A percentile compares a stretch with the other conserved stretches of the same genome.
Conservation (phyloP, 2,329 filamentous ascomycete species). For the Ophiocordyceps robertsii region DNA sequence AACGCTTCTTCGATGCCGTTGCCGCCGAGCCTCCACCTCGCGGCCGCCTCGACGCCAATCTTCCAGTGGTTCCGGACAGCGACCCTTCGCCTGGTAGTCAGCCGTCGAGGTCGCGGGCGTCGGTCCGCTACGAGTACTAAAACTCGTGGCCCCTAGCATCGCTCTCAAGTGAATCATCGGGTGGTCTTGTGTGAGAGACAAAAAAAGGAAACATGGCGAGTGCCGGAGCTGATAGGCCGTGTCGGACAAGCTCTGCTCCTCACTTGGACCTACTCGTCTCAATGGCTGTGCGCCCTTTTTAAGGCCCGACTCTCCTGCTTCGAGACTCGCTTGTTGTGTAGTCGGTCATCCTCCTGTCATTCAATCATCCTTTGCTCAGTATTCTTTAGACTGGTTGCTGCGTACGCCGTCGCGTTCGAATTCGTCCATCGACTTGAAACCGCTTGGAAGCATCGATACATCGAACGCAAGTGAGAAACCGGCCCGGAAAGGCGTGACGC, state of each 20-base stretch:
- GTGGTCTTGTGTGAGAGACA: constrained; percentile 4
- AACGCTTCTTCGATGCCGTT: no score
- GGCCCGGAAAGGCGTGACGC: not conserved
- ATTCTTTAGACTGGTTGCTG: not conserved
- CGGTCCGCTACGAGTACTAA: not conserved
- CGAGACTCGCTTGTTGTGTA: not conserved
- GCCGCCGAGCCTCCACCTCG: no score
- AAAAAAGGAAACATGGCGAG: constrained; percentile 6
- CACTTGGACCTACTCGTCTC: constrained; percentile 1
- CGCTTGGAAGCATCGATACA: not conserved
- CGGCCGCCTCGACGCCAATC: no score
- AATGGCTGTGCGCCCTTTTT: not conserved
- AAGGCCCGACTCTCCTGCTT: not conserved
- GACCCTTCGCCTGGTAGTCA: no score
- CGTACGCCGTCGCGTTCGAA: not conserved
- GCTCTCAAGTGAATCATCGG: constrained; percentile 5
- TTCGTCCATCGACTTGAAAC: not conserved
- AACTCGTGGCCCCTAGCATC: constrained; percentile 1
- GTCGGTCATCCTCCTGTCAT: not conserved
- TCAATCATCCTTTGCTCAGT: not conserved
- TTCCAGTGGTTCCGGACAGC: no score
- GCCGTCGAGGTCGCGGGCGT: no score
- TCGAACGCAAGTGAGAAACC: not conserved
- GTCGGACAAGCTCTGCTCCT: not conserved
- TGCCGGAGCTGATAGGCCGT: not conserved